Evolutionary conservation across 1,284 basidiomycete species (phyloP).

Genomic region (Ustilago vetiveriae): DNA sequence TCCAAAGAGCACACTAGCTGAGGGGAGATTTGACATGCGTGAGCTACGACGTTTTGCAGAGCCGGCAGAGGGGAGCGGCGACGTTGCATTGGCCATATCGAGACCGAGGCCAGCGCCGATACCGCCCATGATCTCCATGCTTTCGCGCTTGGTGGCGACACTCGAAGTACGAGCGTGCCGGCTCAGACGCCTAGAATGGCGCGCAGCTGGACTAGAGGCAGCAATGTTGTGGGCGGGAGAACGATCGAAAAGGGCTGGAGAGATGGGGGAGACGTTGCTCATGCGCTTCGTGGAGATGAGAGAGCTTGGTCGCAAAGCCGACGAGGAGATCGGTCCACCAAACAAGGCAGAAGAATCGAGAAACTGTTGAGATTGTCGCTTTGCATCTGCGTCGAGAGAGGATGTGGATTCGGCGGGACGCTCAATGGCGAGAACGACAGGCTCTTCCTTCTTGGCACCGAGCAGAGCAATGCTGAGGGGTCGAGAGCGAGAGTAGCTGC

Average conservation of each 20-base stretch:
- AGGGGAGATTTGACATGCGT: slow-evolving; percentile 50
- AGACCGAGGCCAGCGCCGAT: slow-evolving; percentile 48
- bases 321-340: slow-evolving; percentile 2
- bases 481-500: slow-evolving; percentile 24
- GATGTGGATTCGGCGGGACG: slow-evolving; percentile 22
- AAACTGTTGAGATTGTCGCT: slow-evolving; percentile 37
- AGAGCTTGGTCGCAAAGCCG: slow-evolving; percentile 5
- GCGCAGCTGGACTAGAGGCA: slow-evolving; percentile 8
- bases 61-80: slow-evolving; percentile 15
- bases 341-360: slow-evolving; percentile 37
- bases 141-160: slow-evolving; percentile 58
- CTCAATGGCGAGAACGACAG: slow-evolving; percentile 43
- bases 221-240: slow-evolving; percentile 9
- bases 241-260: slow-evolving; percentile 21
- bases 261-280: slow-evolving; percentile 11
- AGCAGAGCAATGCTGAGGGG: slow-evolving; percentile 43
- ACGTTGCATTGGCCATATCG: slow-evolving; percentile 18
- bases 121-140: slow-evolving; percentile 64
- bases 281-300: slow-evolving; percentile 13
- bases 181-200: slow-evolving; percentile 42
- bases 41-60: slow-evolving; percentile 42
- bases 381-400: not conserved
- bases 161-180: slow-evolving; percentile 56
- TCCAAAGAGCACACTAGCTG: slow-evolving; percentile 53
- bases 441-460: slow-evolving; percentile 41